Conservation (phyloP, 352 stramenopile genomes). For the Globisporangium perplexum region DNA sequence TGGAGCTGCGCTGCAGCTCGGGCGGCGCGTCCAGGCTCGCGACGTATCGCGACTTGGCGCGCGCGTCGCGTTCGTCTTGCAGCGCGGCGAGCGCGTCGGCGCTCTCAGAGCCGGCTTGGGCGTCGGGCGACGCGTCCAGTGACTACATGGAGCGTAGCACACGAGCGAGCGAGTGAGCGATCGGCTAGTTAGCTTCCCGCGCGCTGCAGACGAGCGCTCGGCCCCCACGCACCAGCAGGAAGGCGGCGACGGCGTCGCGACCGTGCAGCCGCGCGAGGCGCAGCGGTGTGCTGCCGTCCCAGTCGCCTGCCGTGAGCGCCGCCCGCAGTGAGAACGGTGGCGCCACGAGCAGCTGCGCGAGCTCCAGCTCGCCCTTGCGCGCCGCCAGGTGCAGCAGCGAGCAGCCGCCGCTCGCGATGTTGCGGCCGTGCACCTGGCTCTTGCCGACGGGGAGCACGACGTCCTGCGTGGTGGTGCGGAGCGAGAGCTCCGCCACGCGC, state of each 20-base stretch:
- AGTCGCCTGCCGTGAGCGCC: constrained; percentile 28
- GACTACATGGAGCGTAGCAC: background rate
- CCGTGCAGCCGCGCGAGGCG: constrained; percentile 45
- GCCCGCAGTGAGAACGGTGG: constrained; percentile 23
- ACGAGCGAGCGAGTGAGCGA: background rate
- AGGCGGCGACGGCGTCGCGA: constrained; percentile 25
- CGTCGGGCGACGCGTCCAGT: background rate
- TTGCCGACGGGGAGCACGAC: constrained; percentile 62
- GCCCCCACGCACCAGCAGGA: constrained; percentile 23
- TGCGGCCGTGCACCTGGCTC: constrained; percentile 54
- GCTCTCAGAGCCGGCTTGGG: background rate
- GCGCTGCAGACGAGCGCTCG: too few relatives aligned
- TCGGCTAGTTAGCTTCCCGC: constrained; percentile 16
- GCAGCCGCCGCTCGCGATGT: constrained; percentile 65
- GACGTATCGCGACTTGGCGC: constrained; percentile 42
- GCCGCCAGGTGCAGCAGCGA: constrained; percentile 67
- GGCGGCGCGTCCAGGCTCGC: constrained; percentile 39
- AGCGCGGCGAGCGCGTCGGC: constrained; percentile 13
- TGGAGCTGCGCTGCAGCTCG: constrained; percentile 30
- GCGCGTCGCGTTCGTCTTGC: constrained; percentile 29
- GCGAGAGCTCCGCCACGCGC: constrained; percentile 9
- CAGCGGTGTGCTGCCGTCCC: constrained; percentile 50
- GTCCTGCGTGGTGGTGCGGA: constrained; percentile 42
- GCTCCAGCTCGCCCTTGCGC: constrained; percentile 43
- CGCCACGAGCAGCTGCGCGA: constrained; percentile 40